phyloP scores from a whole-genome alignment of 208 protist species.

The Acanthamoeba sp. region DNA sequence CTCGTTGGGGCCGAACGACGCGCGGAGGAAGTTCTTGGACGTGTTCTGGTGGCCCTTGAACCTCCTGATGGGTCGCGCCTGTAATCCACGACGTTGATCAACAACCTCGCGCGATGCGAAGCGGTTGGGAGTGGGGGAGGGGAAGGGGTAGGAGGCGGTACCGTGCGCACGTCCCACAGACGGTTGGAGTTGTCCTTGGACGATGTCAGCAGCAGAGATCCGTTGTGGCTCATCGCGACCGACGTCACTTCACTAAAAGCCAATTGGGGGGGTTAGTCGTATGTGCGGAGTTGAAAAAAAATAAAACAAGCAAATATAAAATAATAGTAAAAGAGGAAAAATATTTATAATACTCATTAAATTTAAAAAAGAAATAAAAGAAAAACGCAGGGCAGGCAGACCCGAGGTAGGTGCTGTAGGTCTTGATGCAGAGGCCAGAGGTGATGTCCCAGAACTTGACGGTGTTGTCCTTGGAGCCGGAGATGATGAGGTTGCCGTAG shows the following conservation, averaged over 20 bases:
- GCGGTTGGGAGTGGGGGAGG: background rate
- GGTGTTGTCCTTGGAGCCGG: constrained; percentile 86
- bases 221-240: constrained; percentile 79
- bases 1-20: constrained; percentile 85
- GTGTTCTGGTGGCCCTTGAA: constrained; percentile 92
- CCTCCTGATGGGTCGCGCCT: constrained; percentile 83
- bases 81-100: background rate
- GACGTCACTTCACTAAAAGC: constrained; percentile 85
- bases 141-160: constrained; percentile 22
- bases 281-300: too few relatives aligned
- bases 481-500: constrained; percentile 88
- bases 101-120: background rate
- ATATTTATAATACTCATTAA: too few relatives aligned
- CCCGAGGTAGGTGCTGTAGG: constrained; percentile 81
- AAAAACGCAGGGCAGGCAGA: too few relatives aligned
- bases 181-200: constrained; percentile 90
- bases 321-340: too few relatives aligned
- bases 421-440: constrained; percentile 88
- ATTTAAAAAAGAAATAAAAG: too few relatives aligned
- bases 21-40: constrained; percentile 90
- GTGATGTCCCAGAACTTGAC: constrained; percentile 90
- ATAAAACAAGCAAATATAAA: too few relatives aligned
- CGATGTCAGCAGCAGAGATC: constrained; percentile 81
- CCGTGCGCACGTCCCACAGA: constrained; percentile 89
- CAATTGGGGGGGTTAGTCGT: background rate